A percentile compares a stretch with the other conserved stretches of the same genome.
Evolutionary conservation across 805 yeast species (phyloP).

Genomic region (Tetrapisispora fleetii): DNA sequence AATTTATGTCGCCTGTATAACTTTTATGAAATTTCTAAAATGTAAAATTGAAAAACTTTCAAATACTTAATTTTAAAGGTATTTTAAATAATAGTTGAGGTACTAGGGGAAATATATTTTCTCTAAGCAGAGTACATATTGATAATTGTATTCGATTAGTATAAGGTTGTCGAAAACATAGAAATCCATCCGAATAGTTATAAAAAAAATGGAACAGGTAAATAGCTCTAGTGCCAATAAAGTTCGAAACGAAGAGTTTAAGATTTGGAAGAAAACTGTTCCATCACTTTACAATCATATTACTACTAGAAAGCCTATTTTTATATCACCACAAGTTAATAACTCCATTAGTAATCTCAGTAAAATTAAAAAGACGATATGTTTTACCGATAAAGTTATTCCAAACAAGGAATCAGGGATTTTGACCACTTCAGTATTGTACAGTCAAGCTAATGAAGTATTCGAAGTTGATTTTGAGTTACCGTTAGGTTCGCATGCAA

Average conservation of each 20-base stretch:
- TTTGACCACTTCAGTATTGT: slow-evolving; percentile 17
- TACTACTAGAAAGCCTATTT: slow-evolving; percentile 30
- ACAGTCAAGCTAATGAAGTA: slow-evolving; percentile 21
- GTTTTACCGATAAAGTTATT: slow-evolving; percentile 18
- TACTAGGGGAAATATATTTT: too few species aligned
- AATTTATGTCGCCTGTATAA: not conserved
- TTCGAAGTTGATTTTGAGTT: slow-evolving; percentile 21
- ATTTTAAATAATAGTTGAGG: too few species aligned
- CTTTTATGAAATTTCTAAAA: not conserved
- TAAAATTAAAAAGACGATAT: slow-evolving; percentile 15
- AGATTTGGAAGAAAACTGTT: slow-evolving; percentile 74
- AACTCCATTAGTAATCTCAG: slow-evolving; percentile 13
- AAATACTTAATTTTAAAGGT: too few species aligned
- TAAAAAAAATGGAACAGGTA: not conserved
- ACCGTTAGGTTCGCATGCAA: slow-evolving; percentile 21
- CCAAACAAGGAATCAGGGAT: slow-evolving; percentile 23
- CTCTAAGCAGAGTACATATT: too few species aligned
- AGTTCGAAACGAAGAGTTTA: slow-evolving; percentile 64
- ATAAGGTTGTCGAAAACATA: not conserved
- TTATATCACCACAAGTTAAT: slow-evolving; percentile 4
- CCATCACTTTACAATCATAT: slow-evolving; percentile 53
- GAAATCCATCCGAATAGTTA: not conserved
- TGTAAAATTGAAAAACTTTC: not conserved
- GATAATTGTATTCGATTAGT: too few species aligned
- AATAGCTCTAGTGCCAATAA: slow-evolving; percentile 27